Evolutionary conservation across 129 eudicot species (phyloP), one percentile per base, ranked within the genome.

Genomic region (Scalesia atractyloides): DNA sequence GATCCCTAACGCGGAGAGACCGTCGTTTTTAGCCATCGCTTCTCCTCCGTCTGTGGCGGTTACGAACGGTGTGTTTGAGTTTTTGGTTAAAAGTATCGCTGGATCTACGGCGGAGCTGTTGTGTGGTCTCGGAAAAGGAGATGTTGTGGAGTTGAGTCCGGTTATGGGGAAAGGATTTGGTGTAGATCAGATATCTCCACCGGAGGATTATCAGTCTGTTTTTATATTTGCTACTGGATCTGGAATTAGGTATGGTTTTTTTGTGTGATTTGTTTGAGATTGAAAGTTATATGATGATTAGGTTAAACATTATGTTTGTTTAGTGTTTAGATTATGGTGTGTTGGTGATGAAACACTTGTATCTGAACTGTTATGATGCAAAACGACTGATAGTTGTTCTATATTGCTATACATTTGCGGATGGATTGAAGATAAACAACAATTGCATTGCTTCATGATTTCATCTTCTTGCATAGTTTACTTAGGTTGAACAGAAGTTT

Each of bases 51-150:
- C 86, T 0, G 18, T 73, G 43, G 85, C 96, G 9, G 70, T 66
- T 26, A 56, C 79, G 3, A 83, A 56, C 39, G 93, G 96, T 11
- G 88, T 88, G 9, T 90, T 95, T 68, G 96, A 95, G 56, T 95
- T 95, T 72, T 57, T 95, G 79, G 87, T 95, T 19, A 95, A 95
- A 79, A 79, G 84, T 20, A 60, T 95, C 20, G 73, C 84, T 1
- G 97, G 97, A 3, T 94, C 97, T 74, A 88, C 97, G 57, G 97
- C 98, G 54, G 98, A 94, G 93, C 59, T 87, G 1, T 73, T 94
- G 48, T 90, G 98, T 65, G 85, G 84, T 16, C 76, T 94, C 2
- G 83, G 66, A 16, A 84, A 77, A 83, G 98, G 98, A 3, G 97
- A 94, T 68, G 80, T 83, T 37, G 96, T 94, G 5, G 98, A 90